Percentiles rank a stretch among this genome's conserved stretches.
phyloP scores from a whole-genome alignment of 768 basidiomycete genomes.

The Asterophora parasitica region DNA sequence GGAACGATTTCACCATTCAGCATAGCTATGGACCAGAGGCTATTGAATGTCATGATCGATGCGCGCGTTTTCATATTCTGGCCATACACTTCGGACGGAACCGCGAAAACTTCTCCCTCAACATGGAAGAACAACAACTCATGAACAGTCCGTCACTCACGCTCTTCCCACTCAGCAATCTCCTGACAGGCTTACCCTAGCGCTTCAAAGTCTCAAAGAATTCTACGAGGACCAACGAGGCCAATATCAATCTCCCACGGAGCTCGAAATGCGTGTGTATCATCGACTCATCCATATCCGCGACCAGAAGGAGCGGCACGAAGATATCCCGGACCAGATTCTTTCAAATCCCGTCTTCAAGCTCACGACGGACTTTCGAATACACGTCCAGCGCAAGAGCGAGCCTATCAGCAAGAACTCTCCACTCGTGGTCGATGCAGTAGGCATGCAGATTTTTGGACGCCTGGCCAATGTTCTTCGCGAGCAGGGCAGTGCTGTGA shows the following conservation, averaged over 20 bases:
- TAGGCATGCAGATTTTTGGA: constrained; percentile 65
- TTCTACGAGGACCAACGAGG: constrained; percentile 84
- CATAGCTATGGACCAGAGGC: constrained; percentile 71
- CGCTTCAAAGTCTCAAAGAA: constrained; percentile 87
- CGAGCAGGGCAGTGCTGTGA: constrained; percentile 58
- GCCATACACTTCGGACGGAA: constrained; percentile 68
- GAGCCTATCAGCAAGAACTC: constrained; percentile 71
- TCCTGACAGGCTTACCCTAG: constrained; percentile 34
- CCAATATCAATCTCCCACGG: constrained; percentile 67
- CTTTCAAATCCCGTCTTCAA: constrained; percentile 72
- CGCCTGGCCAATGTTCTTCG: constrained; percentile 58
- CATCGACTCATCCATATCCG: constrained; percentile 89
- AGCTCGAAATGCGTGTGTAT: constrained; percentile 95
- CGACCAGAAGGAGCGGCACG: constrained; percentile 73
- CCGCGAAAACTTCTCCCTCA: constrained; percentile 49
- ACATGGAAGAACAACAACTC: constrained; percentile 82
- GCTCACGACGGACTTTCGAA: constrained; percentile 75
- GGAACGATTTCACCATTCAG: constrained; percentile 95
- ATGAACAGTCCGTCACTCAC: constrained; percentile 70
- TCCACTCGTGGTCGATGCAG: constrained; percentile 52
- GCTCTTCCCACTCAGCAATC: neutral
- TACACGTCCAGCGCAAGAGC: constrained; percentile 75
- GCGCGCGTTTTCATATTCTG: constrained; percentile 90
- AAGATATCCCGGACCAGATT: constrained; percentile 65
- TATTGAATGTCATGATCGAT: constrained; percentile 89